Conservation (phyloP, 2,329 filamentous ascomycete genomes). For the Diaporthe destruens region DNA sequence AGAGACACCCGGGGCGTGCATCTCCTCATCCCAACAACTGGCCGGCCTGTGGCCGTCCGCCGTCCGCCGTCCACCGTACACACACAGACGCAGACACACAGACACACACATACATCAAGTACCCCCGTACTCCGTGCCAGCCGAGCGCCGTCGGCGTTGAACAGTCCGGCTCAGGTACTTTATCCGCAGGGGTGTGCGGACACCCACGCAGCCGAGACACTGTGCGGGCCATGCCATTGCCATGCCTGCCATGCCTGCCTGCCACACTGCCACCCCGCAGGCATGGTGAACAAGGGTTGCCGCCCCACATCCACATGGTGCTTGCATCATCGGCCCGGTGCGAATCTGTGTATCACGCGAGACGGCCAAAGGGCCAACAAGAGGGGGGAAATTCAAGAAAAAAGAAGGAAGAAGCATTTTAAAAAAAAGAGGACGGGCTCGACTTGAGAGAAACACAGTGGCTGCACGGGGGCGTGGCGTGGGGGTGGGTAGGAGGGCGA, state of each 20-base stretch:
- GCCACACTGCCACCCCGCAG: too few species aligned
- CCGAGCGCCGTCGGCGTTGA: constrained; percentile 1
- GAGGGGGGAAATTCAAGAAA: background rate
- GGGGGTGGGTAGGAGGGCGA: background rate
- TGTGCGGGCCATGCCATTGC: constrained; percentile 16
- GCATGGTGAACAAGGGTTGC: background rate
- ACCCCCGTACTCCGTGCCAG: constrained; percentile 26
- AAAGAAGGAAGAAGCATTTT: too few species aligned
- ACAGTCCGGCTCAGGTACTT: background rate
- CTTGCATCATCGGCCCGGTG: constrained; percentile 33
- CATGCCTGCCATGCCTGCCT: too few species aligned
- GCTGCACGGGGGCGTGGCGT: background rate
- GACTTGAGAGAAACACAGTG: background rate
- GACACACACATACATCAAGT: background rate
- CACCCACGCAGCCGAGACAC: constrained; percentile 14
- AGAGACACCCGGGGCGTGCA: background rate
- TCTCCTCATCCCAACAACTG: too few species aligned
- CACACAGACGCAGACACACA: background rate
- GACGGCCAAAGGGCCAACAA: background rate
- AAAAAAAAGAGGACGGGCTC: too few species aligned
- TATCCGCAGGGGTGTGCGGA: constrained; percentile 38
- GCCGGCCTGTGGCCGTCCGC: too few species aligned
- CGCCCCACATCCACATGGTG: constrained; percentile 12
- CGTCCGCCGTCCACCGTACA: background rate
- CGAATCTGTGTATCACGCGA: constrained; percentile 7